These are phyloP conservation scores for Cucurbita ficifolia DNA, from an alignment of 306 rosid species.

Conservation along the genomic window DNA sequence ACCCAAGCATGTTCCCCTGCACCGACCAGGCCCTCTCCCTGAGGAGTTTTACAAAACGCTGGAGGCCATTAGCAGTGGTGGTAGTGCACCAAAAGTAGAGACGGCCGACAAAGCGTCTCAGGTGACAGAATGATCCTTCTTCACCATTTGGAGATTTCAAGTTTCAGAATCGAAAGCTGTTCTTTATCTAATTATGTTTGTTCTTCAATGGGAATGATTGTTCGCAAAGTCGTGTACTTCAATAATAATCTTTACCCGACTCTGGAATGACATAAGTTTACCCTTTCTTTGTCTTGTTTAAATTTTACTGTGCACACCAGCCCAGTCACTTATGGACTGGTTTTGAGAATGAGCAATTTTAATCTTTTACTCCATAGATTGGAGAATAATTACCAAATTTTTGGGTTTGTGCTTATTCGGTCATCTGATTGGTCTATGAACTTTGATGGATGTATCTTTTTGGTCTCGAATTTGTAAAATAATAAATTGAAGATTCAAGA, in stretches of 20 bases:
- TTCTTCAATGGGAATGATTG: conserved; percentile 10
- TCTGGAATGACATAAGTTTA: conserved; percentile 1
- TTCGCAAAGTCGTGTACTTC: conserved; percentile 8
- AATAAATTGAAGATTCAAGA: no score
- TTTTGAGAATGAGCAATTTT: not conserved
- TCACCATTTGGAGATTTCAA: conserved; percentile 14
- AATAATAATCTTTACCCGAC: conserved; percentile 14
- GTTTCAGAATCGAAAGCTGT: conserved; percentile 10
- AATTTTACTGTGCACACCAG: not conserved
- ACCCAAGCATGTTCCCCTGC: conserved; percentile 73
- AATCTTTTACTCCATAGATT: no score
- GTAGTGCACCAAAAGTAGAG: conserved; percentile 19
- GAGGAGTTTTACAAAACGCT: conserved; percentile 49
- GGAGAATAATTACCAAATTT: no score
- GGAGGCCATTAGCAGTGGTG: conserved; percentile 15
- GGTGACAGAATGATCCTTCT: conserved; percentile 25
- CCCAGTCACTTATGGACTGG: not conserved
- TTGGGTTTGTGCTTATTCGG: no score
- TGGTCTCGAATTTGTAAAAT: no score
- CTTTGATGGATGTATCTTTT: no score
- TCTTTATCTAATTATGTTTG: conserved; percentile 11
- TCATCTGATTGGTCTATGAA: no score
- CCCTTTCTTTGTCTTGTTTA: not conserved
- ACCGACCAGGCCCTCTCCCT: conserved; percentile 81
- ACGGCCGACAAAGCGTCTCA: conserved; percentile 24